phyloP scores from a whole-genome alignment of 2,329 filamentous ascomycete genomes.

The Cladophialophora yegresii region DNA sequence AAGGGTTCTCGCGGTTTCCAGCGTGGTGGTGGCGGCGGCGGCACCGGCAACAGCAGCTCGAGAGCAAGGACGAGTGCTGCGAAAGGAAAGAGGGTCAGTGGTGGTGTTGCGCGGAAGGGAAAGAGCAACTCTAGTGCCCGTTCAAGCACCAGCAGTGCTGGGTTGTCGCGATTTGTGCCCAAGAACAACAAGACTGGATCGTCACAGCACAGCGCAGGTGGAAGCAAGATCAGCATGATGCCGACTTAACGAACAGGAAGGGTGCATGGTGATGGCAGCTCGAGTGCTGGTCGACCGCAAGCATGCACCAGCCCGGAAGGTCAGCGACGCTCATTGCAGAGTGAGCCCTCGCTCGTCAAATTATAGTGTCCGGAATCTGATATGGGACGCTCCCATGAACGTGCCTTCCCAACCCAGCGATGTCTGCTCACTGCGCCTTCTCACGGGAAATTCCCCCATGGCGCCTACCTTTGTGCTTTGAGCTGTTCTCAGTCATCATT shows the following conservation, averaged over 20 bases:
- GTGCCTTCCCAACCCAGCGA: not conserved
- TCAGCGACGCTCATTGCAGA: not conserved
- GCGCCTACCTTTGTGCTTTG: not conserved
- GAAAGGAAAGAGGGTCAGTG: conserved; percentile 12
- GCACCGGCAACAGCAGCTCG: conserved; percentile 6
- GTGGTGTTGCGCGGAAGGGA: conserved; percentile 22
- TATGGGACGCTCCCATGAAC: not conserved
- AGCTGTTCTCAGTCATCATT: not conserved
- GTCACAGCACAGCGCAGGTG: conserved; percentile 3
- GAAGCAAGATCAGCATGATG: conserved; percentile 44
- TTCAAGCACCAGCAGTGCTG: conserved; percentile 17
- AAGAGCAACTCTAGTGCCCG: conserved; percentile 23
- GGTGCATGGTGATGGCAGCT: not conserved
- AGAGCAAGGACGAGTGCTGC: conserved; percentile 10
- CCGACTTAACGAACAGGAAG: conserved; percentile 38
- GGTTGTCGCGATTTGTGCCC: conserved; percentile 15
- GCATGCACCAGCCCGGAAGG: not conserved
- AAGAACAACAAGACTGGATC: conserved; percentile 16
- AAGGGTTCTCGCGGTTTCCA: conserved; percentile 10
- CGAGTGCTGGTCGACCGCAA: not conserved
- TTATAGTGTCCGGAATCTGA: not conserved
- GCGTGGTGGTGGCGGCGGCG: conserved; percentile 13
- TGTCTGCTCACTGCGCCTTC: not conserved
- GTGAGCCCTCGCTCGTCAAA: not conserved
- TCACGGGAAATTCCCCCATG: not conserved